Percentiles rank a stretch among this genome's conserved stretches.
Evolutionary conservation across 2,329 filamentous ascomycete genomes (phyloP).

Genomic region (Leptosphaerulina australis): DNA sequence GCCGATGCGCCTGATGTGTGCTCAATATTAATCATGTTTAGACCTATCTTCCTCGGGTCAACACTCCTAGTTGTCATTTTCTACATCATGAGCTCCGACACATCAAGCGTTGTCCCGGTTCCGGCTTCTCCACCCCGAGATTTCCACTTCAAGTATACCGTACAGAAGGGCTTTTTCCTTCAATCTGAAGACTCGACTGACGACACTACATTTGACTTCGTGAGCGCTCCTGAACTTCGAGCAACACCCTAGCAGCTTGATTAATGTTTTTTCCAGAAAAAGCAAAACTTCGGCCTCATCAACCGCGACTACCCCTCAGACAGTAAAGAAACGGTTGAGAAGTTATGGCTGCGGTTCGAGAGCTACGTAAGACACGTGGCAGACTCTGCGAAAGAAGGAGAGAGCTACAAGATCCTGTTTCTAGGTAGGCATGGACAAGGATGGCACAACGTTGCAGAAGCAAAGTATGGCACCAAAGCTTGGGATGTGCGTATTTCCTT

Average conservation of each 20-base stretch:
- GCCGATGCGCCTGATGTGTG: background rate
- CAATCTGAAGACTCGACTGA: slow-evolving; percentile 66
- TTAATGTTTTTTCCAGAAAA: slow-evolving; percentile 53
- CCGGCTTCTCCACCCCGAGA: slow-evolving; percentile 10
- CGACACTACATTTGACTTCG: slow-evolving; percentile 66
- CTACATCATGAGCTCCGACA: slow-evolving; percentile 11
- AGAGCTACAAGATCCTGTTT: slow-evolving; percentile 69
- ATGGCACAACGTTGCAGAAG: slow-evolving; percentile 68
- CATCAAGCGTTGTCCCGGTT: slow-evolving; percentile 3
- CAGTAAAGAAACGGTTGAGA: slow-evolving; percentile 42
- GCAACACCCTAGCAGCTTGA: background rate
- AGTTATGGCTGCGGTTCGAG: slow-evolving; percentile 67
- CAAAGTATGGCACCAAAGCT: slow-evolving; percentile 69
- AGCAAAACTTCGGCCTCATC: slow-evolving; percentile 70
- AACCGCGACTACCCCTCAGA: slow-evolving; percentile 58
- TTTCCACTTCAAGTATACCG: slow-evolving; percentile 62
- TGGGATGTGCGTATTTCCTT: too few relatives aligned
- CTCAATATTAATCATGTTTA: slow-evolving; percentile 1
- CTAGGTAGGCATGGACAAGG: slow-evolving; percentile 74
- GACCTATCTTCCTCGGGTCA: slow-evolving; percentile 25
- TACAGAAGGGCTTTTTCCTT: slow-evolving; percentile 66
- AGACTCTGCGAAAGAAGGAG: slow-evolving; percentile 48
- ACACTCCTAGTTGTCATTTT: slow-evolving; percentile 11
- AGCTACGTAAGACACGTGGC: slow-evolving; percentile 62
- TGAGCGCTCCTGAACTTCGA: slow-evolving; percentile 38